Percentiles rank a stretch among this genome's conserved stretches.
These are phyloP conservation scores for Elaeis oleifera DNA, from an alignment of 202 grass and related monocot genomes.

Conservation along the genomic window DNA sequence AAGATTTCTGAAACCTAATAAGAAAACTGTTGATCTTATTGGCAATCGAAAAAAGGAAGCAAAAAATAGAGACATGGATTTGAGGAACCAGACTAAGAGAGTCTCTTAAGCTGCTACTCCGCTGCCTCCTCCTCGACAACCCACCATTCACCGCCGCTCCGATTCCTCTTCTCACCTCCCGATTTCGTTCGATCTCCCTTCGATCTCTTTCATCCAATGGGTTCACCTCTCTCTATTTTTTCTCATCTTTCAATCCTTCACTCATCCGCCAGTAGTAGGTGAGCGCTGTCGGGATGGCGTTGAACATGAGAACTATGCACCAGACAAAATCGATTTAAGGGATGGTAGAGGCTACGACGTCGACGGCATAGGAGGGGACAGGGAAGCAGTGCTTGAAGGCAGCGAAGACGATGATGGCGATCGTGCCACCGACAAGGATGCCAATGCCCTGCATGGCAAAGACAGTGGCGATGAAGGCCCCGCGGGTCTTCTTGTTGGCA, in stretches of 20 bases:
- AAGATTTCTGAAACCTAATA: slow-evolving; percentile 73
- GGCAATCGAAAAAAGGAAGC: slow-evolving; percentile 29
- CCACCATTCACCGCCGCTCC: slow-evolving; percentile 43
- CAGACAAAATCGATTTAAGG: slow-evolving; percentile 9
- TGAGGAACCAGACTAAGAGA: slow-evolving; percentile 33
- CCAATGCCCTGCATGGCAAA: slow-evolving; percentile 96
- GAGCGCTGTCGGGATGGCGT: slow-evolving; percentile 7
- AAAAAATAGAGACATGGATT: slow-evolving; percentile 1
- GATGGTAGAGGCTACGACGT: slow-evolving; percentile 6
- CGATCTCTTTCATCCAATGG: slow-evolving; percentile 53
- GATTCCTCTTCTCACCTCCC: slow-evolving; percentile 45
- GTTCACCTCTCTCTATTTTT: not conserved
- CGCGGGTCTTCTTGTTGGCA: slow-evolving; percentile 81
- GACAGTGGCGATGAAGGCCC: slow-evolving; percentile 78
- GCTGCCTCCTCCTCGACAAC: slow-evolving; percentile 37
- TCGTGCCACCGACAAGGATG: slow-evolving; percentile 61
- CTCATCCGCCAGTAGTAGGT: slow-evolving; percentile 32
- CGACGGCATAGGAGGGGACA: slow-evolving; percentile 15
- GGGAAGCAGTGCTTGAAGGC: slow-evolving; percentile 32
- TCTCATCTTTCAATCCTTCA: not conserved
- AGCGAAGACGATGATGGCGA: slow-evolving; percentile 51
- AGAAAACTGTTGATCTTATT: slow-evolving; percentile 82
- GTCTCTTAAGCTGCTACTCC: slow-evolving; percentile 38
- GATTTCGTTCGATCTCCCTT: slow-evolving; percentile 59
- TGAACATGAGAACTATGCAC: slow-evolving; percentile 17